phyloP scores from a whole-genome alignment of 1,284 basidiomycete genomes.

The Apiotrichum gamsii region DNA sequence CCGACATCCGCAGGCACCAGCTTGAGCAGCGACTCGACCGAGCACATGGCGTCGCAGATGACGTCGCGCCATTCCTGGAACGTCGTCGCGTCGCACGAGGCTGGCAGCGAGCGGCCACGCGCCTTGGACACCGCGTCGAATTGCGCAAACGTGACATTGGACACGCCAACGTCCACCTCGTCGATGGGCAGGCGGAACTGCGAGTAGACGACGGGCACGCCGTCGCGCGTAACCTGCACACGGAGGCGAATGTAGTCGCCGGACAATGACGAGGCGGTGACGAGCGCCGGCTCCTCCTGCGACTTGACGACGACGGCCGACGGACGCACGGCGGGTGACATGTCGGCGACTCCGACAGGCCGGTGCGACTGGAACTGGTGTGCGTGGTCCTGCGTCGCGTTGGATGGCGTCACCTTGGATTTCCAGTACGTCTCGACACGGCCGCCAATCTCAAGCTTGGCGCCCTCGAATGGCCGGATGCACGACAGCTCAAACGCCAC shows the following conservation, averaged over 20 bases:
- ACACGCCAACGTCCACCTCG: slow-evolving; percentile 70
- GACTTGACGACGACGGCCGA: slow-evolving; percentile 13
- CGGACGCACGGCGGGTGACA: slow-evolving; percentile 37
- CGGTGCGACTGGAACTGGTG: slow-evolving; percentile 46
- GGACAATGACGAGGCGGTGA: slow-evolving; percentile 53
- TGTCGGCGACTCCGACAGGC: slow-evolving; percentile 39
- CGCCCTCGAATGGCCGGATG: slow-evolving; percentile 84
- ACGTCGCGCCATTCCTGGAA: slow-evolving; percentile 56
- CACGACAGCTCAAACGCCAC: slow-evolving; percentile 84
- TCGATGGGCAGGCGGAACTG: slow-evolving; percentile 66
- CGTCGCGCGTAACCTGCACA: slow-evolving; percentile 87
- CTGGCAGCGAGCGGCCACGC: slow-evolving; percentile 50
- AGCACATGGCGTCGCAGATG: slow-evolving; percentile 58
- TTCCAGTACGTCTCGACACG: slow-evolving; percentile 97
- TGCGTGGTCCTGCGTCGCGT: slow-evolving; percentile 47
- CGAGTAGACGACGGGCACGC: slow-evolving; percentile 74
- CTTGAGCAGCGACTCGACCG: slow-evolving; percentile 65
- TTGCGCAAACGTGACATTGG: slow-evolving; percentile 74
- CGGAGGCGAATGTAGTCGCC: slow-evolving; percentile 80
- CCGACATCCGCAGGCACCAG: slow-evolving; percentile 70
- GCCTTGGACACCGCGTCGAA: slow-evolving; percentile 62
- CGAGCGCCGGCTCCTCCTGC: slow-evolving; percentile 37
- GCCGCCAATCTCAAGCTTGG: slow-evolving; percentile 92
- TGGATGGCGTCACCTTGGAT: slow-evolving; percentile 62
- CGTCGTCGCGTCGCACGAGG: slow-evolving; percentile 28